These are phyloP conservation scores for Sarcodon sp. DNA, from an alignment of 768 basidiomycete species.

Conservation along the genomic window DNA sequence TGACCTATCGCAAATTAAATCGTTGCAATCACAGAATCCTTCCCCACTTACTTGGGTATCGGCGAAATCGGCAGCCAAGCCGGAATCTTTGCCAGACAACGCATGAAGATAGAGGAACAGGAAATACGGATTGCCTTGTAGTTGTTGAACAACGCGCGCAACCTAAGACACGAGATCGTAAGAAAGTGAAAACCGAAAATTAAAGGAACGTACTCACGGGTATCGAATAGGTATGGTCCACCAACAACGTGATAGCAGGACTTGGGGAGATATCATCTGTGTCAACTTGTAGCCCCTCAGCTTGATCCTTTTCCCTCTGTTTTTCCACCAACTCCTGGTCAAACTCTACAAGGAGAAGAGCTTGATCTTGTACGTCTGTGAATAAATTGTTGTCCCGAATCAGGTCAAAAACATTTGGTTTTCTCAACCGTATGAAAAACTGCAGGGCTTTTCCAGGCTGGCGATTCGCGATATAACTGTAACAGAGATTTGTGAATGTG, in stretches of 20 bases:
- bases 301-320: constrained; percentile 19
- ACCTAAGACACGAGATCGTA: constrained; percentile 36
- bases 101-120: constrained; percentile 91
- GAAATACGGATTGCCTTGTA: constrained; percentile 63
- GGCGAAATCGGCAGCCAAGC: constrained; percentile 67
- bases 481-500: not conserved
- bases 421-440: constrained; percentile 75
- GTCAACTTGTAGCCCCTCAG: constrained; percentile 20
- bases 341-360: constrained; percentile 84
- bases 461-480: constrained; percentile 72
- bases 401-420: constrained; percentile 86
- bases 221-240: constrained; percentile 93
- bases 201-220: constrained; percentile 41
- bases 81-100: constrained; percentile 76
- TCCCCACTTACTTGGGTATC: constrained; percentile 57
- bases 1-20: constrained; percentile 35
- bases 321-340: constrained; percentile 76
- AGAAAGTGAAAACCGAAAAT: not conserved
- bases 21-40: not conserved
- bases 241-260: constrained; percentile 75
- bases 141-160: constrained; percentile 76
- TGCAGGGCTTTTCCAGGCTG: constrained; percentile 93
- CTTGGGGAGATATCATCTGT: constrained; percentile 32
- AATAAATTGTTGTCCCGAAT: constrained; percentile 91
- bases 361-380: constrained; percentile 90